Evolutionary conservation across 164 flowering plant genomes (phyloP), one percentile per base, ranked within the genome.

Genomic region (Pachysandra terminalis): DNA sequence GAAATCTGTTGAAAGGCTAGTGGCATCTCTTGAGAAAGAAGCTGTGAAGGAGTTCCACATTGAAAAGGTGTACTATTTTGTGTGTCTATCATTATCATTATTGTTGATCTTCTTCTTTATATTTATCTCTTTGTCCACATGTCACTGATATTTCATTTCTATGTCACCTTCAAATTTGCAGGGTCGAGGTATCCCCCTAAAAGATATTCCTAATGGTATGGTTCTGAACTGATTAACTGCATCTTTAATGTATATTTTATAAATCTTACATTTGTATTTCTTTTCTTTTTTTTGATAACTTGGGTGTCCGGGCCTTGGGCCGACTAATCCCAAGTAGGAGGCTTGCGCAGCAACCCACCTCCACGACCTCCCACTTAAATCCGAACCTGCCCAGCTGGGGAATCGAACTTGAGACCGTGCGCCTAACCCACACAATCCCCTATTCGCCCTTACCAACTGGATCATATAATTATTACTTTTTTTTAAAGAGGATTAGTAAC

Each of bases 151-250:
- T 23, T 66, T 45, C 22, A 25, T 12, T 69, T 23, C 12, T 68
- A 22, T 15, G 57, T 69, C 68, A 26, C 56, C 25, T 63, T 75
- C 64, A 23, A 62, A 64, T 74, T 74, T 82, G 72, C 88, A 93
- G 98, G 98, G 98, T 21, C 85, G 73, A 56, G 98, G 98, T 40
- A 87, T 90, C 24, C 81, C 93, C 23, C 75, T 93, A 37, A 90
- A 90, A 78, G 96, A 90, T 80, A 93, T 93, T 58, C 98, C 98
- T 8, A 93, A 90, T 77, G 80, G 80, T 77, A 77, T 66, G 68
- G 15, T 26, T 41, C 26, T 35, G 6, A 25, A 16, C 41, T 57
- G 15, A 35, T 24, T 37, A 10, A 56, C 19, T 13, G 22, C 70
- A 19, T 58, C 10, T 37, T 23, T 26, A 64, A 9, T 9, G 17